Percentiles rank a stretch among this genome's conserved stretches.
Conservation (phyloP, 345 rosid species). For the Murraya paniculata region DNA sequence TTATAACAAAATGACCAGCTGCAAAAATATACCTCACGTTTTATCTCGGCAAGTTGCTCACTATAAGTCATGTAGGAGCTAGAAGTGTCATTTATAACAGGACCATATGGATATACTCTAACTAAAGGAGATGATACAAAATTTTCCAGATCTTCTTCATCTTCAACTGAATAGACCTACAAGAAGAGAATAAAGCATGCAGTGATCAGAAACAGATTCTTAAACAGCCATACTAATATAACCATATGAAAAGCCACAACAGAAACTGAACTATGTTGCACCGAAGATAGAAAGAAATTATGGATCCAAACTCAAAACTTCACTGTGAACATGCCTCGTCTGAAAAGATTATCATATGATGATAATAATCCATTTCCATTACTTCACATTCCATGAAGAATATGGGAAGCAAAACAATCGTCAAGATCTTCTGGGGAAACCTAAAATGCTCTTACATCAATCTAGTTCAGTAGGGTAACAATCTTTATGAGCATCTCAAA, state of each 20-base stretch:
- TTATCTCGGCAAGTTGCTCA: conserved; percentile 50
- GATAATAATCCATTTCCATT: background rate
- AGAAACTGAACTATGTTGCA: background rate
- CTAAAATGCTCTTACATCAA: background rate
- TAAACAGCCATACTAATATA: conserved; percentile 4
- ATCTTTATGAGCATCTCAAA: background rate
- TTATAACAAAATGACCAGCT: conserved; percentile 12
- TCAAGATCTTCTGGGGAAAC: background rate
- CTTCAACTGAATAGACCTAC: conserved; percentile 79
- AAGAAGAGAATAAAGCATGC: background rate
- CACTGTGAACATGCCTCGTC: background rate
- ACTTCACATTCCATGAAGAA: background rate
- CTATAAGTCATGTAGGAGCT: conserved; percentile 27
- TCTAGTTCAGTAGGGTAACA: background rate
- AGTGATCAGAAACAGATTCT: background rate
- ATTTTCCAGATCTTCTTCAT: conserved; percentile 54
- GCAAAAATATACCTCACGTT: conserved; percentile 46
- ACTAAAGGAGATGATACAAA: conserved; percentile 72
- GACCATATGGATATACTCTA: conserved; percentile 56
- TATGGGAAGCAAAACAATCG: background rate
- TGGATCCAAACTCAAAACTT: background rate
- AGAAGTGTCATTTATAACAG: conserved; percentile 34
- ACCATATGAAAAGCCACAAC: background rate
- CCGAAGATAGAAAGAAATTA: background rate
- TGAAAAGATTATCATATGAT: background rate